Conservation (phyloP, 2,329 filamentous ascomycete species). For the Beauveria pseudobassiana region DNA sequence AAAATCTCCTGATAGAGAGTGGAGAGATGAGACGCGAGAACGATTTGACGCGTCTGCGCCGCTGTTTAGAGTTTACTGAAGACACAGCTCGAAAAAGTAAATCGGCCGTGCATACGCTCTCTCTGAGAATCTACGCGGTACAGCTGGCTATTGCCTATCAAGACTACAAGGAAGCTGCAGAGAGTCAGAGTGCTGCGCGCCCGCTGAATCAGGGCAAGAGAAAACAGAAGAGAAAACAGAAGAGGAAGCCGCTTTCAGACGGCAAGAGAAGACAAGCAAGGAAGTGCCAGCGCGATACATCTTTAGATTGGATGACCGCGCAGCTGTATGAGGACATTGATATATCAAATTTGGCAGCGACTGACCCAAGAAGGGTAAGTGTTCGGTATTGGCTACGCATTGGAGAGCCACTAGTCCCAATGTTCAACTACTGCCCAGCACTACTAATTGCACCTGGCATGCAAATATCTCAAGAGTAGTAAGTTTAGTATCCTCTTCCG, state of each 20-base stretch:
- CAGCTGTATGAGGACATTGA: neutral
- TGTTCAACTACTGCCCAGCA: neutral
- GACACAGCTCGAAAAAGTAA: neutral
- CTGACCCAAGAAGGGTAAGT: neutral
- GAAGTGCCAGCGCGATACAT: neutral
- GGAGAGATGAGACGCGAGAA: neutral
- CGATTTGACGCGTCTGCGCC: neutral
- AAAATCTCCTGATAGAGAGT: neutral
- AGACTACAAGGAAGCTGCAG: neutral
- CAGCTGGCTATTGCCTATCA: neutral
- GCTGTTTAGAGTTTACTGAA: neutral
- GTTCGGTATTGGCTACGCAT: neutral
- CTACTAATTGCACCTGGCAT: neutral
- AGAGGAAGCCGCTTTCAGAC: neutral
- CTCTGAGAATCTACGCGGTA: neutral
- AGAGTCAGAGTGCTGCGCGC: neutral
- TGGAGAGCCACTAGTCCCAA: neutral
- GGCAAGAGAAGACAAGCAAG: neutral
- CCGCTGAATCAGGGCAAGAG: neutral
- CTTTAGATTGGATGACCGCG: neutral
- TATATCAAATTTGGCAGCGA: neutral
- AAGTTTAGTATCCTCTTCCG: neutral
- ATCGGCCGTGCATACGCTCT: neutral
- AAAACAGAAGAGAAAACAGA: neutral
- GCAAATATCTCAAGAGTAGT: neutral